Evolutionary conservation across 495 filamentous ascomycete species (phyloP), one percentile per base, ranked within the genome.

Genomic region (Xylaria acuta): DNA sequence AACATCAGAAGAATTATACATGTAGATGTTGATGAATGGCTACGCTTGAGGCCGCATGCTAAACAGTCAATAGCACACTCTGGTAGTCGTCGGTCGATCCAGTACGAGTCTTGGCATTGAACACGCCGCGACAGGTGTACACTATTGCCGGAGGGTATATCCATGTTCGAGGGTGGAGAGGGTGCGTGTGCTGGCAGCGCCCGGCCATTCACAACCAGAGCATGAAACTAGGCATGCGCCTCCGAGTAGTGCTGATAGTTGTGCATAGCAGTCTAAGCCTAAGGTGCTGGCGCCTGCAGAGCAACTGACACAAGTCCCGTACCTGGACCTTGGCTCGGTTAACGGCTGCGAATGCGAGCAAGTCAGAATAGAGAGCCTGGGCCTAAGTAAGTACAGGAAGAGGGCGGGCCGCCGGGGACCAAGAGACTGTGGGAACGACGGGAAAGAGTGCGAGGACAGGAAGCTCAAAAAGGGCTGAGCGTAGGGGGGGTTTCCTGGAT

Each of bases 151-250:
- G 34, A 67, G 47, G 67, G 67, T 59, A 59, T 62, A 69, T 62
- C 67, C 54, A 69, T 69, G 67, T 38, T 47, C 36, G 67, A 8
- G 30, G 36, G 69, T 64, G 60, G 69, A 64, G 69, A 71, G 69
- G 43, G 41, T 58, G 59, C 22, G 56, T 51, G 69, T 64, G 69
- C 60, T 71, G 69, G 69, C 69, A 71, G 36, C 36, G 59, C 27
- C 69, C 38, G 60, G 47, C 69, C 69, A 64, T 58, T 64, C 69
- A 71, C 25, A 9, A 64, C 22, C 12, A 56, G 47, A 64, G 59
- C 43, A 71, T 56, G 49, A 56, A 67, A 67, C 30, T 27, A 34
- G 49, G 34, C 43, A 67, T 67, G 65, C 65, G 36, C 38, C 49
- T 67, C 49, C 47, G 36, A 56, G 65, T 67, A 67, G 47, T 56